phyloP scores from a whole-genome alignment of 305 asterid genomes.

The Solanum hybrid region DNA sequence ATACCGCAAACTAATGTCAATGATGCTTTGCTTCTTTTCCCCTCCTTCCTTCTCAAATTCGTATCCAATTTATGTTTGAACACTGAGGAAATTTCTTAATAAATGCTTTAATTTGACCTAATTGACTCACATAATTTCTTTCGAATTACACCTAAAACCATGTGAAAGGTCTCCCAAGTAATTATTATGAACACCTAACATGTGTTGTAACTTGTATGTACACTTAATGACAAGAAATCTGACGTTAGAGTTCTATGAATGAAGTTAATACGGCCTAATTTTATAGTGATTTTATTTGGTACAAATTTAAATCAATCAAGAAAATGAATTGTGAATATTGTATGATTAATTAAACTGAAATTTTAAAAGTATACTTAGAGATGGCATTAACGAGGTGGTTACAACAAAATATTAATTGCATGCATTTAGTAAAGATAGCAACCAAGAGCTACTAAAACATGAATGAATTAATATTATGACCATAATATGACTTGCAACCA shows the following conservation, averaged over 20 bases:
- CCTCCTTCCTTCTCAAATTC: neutral
- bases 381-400: neutral
- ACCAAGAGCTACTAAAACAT: neutral
- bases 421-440: slow-evolving; percentile 2
- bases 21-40: neutral
- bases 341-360: neutral
- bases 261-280: neutral
- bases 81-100: neutral
- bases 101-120: neutral
- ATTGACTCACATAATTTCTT: neutral
- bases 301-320: neutral
- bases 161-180: neutral
- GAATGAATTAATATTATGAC: neutral
- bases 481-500: neutral
- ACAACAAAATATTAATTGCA: slow-evolving; percentile 4
- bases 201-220: neutral
- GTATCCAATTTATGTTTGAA: neutral
- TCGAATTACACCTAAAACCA: neutral
- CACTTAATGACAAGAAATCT: neutral
- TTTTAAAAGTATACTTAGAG: neutral
- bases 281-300: neutral
- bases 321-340: neutral
- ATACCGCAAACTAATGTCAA: neutral
- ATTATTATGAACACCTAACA: neutral
- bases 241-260: neutral